phyloP scores from a whole-genome alignment of 176 grass and related monocot species.

The Thinopyrum elongatum region DNA sequence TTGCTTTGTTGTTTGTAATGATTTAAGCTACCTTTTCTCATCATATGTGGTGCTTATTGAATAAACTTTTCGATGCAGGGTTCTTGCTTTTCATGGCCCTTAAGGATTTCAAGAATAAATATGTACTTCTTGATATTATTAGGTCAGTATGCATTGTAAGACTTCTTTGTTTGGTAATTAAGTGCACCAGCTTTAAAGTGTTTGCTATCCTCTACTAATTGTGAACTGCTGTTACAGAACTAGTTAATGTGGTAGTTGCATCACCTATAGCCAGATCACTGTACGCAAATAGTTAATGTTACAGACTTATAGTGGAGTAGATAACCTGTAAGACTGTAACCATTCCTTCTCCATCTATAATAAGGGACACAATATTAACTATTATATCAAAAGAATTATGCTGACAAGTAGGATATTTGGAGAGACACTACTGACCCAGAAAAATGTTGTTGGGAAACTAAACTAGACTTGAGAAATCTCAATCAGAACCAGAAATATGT shows the following conservation, averaged over 20 bases:
- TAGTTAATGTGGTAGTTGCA: background rate
- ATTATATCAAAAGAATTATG: background rate
- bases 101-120: background rate
- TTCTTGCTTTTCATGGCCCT: background rate
- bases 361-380: background rate
- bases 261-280: background rate
- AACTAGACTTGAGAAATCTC: background rate
- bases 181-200: background rate
- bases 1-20: background rate
- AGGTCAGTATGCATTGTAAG: background rate
- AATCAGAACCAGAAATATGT: background rate
- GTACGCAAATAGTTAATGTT: background rate
- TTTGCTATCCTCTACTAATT: background rate
- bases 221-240: background rate
- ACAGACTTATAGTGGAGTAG: background rate
- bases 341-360: background rate
- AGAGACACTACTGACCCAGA: background rate
- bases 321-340: background rate
- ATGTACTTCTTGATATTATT: background rate
- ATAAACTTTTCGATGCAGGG: background rate
- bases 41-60: background rate
- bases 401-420: background rate
- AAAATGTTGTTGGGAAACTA: background rate
- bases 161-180: background rate
- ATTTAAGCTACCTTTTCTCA: background rate